Evolutionary conservation across 2,329 filamentous ascomycete genomes (phyloP).

Genomic region (Xylaria sp.): DNA sequence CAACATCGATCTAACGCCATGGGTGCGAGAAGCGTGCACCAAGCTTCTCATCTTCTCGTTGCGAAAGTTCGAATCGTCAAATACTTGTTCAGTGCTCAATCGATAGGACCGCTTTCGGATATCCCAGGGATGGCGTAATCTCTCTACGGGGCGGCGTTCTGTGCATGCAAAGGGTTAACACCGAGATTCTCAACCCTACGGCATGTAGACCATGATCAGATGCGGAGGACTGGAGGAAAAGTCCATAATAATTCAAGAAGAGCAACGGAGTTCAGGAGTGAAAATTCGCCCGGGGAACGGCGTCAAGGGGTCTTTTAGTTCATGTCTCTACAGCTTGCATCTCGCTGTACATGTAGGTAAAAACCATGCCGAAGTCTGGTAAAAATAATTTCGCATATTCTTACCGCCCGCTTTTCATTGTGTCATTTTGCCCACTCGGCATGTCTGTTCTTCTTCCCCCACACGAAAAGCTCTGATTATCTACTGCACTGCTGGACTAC

Average conservation of each 20-base stretch:
- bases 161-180: background rate
- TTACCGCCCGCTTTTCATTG: background rate
- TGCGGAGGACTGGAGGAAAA: slow-evolving; percentile 3
- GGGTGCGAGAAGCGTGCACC: background rate
- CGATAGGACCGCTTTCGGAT: background rate
- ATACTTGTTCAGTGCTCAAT: background rate
- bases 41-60: background rate
- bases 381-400: background rate
- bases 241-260: slow-evolving; percentile 2
- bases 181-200: background rate
- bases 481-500: background rate
- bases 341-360: background rate
- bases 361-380: background rate
- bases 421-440: background rate
- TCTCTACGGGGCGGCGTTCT: background rate
- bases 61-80: background rate
- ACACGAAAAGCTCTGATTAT: background rate
- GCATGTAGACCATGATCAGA: background rate
- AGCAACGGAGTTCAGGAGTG: slow-evolving; percentile 11
- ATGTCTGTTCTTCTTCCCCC: background rate
- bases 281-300: slow-evolving; percentile 3
- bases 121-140: background rate
- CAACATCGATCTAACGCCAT: slow-evolving; percentile 42
- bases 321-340: background rate
- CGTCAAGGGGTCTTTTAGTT: slow-evolving; percentile 6